Conservation (phyloP, 1,284 basidiomycete species). For the Apiotrichum gracile region DNA sequence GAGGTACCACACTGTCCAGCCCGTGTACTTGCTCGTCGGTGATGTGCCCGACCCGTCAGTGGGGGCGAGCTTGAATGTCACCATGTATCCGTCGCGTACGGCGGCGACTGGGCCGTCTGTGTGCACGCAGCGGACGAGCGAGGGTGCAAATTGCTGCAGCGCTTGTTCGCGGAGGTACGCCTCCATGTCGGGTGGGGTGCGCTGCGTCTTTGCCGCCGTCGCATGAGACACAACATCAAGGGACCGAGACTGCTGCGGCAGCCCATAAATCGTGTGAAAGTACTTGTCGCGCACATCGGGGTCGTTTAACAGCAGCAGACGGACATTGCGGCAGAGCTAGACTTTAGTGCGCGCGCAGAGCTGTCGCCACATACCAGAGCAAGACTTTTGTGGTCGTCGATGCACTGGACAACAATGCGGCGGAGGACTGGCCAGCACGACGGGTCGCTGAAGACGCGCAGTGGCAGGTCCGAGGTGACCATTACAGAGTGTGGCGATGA, state of each 20-base stretch:
- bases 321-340: conserved; percentile 4
- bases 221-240: neutral
- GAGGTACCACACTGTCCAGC: conserved; percentile 3
- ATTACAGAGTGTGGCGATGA: no score
- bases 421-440: neutral
- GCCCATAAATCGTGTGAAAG: neutral
- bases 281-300: no score
- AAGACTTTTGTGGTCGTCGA: neutral
- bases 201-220: neutral
- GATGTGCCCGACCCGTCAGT: neutral
- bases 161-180: conserved; percentile 3
- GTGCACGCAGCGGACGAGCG: conserved; percentile 2
- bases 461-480: neutral
- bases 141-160: neutral
- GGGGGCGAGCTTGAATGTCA: neutral
- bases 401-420: neutral
- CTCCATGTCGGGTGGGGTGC: neutral
- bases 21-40: neutral
- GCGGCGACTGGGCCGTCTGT: neutral
- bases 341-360: neutral
- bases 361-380: neutral
- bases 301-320: no score
- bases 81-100: conserved; percentile 6
- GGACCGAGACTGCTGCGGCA: neutral
- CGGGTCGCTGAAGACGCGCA: neutral